Conservation (phyloP, 108 stramenopile genomes). For the Nitzschia sp. region DNA sequence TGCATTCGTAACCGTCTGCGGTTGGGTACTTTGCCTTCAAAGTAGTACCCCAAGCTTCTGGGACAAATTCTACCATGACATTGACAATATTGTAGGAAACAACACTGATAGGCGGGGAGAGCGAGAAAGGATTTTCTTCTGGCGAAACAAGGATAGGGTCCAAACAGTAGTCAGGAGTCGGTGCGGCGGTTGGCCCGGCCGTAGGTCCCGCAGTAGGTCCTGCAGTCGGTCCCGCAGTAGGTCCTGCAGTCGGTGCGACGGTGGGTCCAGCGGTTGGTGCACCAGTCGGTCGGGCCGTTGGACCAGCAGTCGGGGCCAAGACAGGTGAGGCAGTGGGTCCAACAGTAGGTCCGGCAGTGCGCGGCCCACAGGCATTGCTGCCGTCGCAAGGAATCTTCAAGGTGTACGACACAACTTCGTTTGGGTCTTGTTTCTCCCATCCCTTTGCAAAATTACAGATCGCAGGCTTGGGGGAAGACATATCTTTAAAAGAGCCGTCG, state of each 20-base stretch:
- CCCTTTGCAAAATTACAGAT: not conserved
- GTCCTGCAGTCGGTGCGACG: constrained; percentile 7
- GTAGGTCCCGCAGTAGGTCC: constrained; percentile 16
- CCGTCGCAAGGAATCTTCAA: constrained; percentile 13
- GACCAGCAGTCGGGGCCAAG: not conserved
- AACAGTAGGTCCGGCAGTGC: not conserved
- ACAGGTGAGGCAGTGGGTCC: constrained; percentile 9
- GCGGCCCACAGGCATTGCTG: not conserved
- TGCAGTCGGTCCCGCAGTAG: constrained; percentile 15
- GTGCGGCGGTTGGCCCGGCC: constrained; percentile 5
- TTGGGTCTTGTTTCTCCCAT: not conserved
- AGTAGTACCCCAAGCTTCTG: too few species aligned
- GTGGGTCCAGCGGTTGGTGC: constrained; percentile 8
- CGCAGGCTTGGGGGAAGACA: not conserved
- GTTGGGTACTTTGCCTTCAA: too few species aligned
- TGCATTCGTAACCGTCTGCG: too few species aligned
- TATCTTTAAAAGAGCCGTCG: not conserved
- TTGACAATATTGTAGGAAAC: too few species aligned
- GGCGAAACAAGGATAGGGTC: not conserved
- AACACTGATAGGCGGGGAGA: too few species aligned
- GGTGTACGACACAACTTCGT: not conserved
- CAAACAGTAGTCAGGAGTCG: constrained; percentile 7
- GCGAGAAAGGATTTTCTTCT: too few species aligned
- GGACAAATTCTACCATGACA: too few species aligned
- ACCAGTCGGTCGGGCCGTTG: not conserved